Evolutionary conservation across 2,329 filamentous ascomycete species (phyloP).

Genomic region (Plenodomus lindquistii): DNA sequence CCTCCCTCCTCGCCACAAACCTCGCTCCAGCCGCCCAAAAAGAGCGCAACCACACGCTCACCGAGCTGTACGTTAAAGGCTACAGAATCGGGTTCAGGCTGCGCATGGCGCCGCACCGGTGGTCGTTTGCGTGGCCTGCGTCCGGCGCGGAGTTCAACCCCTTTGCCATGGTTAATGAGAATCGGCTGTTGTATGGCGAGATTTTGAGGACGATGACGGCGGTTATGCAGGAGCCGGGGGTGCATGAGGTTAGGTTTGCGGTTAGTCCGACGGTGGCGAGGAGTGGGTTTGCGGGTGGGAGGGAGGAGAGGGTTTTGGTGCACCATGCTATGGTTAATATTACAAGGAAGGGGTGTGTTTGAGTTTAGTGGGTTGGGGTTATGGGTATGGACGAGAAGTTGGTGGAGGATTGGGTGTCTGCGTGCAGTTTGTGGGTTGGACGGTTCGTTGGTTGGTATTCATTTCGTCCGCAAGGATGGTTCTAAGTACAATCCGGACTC

Average conservation of each 20-base stretch:
- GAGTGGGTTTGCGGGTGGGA: slow-evolving; percentile 9
- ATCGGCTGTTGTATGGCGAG: slow-evolving; percentile 17
- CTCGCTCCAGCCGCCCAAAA: slow-evolving; percentile 2
- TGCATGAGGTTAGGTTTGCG: slow-evolving; percentile 19
- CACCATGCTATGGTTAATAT: slow-evolving; percentile 19
- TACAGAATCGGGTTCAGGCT: slow-evolving; percentile 27
- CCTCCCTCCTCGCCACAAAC: slow-evolving; percentile 2
- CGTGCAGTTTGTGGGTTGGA: too few species aligned
- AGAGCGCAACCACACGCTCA: slow-evolving; percentile 12
- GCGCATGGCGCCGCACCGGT: slow-evolving; percentile 19
- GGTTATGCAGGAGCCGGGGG: slow-evolving; percentile 9
- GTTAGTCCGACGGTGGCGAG: slow-evolving; percentile 18
- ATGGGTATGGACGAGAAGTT: neutral
- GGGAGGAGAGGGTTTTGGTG: slow-evolving; percentile 15
- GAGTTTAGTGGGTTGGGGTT: neutral
- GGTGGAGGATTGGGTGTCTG: too few species aligned
- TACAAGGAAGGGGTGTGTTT: neutral
- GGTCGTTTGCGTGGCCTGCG: slow-evolving; percentile 18
- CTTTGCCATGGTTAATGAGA: slow-evolving; percentile 21
- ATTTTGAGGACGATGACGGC: slow-evolving; percentile 10
- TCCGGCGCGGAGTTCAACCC: slow-evolving; percentile 11
- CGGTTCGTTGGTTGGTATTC: too few species aligned
- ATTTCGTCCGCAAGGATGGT: too few species aligned
- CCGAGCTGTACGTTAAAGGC: slow-evolving; percentile 24
- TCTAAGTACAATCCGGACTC: too few species aligned